These are phyloP conservation scores for Microdochium trichocladiopsis DNA, from an alignment of 2,329 filamentous ascomycete species.

Conservation along the genomic window DNA sequence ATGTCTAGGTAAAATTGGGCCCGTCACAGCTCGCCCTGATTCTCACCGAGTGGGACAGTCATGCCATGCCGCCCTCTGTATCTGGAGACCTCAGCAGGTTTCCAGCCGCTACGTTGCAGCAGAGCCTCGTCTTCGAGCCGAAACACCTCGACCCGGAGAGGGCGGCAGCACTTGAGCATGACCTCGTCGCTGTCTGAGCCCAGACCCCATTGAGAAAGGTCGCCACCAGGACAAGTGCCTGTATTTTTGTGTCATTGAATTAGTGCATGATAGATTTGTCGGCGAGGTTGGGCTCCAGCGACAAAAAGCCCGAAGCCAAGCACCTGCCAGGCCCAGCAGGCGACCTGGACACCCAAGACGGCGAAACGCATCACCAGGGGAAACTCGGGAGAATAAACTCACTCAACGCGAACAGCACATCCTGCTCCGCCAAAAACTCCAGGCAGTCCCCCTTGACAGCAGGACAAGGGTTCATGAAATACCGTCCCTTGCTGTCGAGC, in stretches of 20 bases:
- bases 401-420: slow-evolving; percentile 57
- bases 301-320: too few relatives aligned
- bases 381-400: slow-evolving; percentile 8
- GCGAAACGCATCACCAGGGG: too few relatives aligned
- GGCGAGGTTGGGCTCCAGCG: too few relatives aligned
- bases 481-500: slow-evolving; percentile 62
- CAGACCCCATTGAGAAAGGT: slow-evolving; percentile 78
- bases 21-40: slow-evolving; percentile 5
- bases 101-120: slow-evolving; percentile 52
- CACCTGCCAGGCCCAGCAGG: too few relatives aligned
- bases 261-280: too few relatives aligned
- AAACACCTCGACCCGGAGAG: slow-evolving; percentile 69
- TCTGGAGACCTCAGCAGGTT: slow-evolving; percentile 45
- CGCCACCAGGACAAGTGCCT: slow-evolving; percentile 72
- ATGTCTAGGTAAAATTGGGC: too few relatives aligned
- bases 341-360: too few relatives aligned
- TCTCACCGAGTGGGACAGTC: slow-evolving; percentile 22
- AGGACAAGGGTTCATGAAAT: slow-evolving; percentile 66
- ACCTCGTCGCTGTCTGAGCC: slow-evolving; percentile 59
- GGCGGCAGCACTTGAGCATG: slow-evolving; percentile 65
- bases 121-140: slow-evolving; percentile 46
- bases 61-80: slow-evolving; percentile 65
- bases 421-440: slow-evolving; percentile 75
- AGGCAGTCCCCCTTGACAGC: slow-evolving; percentile 51
- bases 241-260: too few relatives aligned